Evolutionary conservation across 305 asterid species (phyloP).

Genomic region (Solanum hybrid): DNA sequence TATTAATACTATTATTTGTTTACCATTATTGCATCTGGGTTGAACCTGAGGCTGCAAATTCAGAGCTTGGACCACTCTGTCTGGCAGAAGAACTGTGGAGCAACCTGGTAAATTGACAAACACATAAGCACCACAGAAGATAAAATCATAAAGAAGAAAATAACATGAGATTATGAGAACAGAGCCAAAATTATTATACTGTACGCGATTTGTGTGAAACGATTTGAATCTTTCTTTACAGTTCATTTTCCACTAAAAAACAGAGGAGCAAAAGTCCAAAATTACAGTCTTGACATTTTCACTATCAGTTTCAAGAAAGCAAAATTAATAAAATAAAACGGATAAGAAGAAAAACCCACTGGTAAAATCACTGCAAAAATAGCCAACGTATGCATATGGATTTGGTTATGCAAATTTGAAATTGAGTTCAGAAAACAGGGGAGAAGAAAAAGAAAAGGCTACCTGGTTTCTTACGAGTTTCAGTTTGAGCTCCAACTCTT

Average conservation of each 20-base stretch:
- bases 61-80: constrained; percentile 63
- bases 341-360: neutral
- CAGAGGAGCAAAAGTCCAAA: neutral
- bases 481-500: constrained; percentile 29
- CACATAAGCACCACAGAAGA: neutral
- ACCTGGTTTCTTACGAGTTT: constrained; percentile 50
- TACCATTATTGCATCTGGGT: constrained; percentile 3
- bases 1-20: neutral
- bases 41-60: constrained; percentile 28
- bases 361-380: neutral
- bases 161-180: neutral
- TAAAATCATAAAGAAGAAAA: neutral
- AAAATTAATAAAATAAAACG: neutral
- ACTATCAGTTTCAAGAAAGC: neutral
- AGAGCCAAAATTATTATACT: neutral
- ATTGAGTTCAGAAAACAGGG: neutral
- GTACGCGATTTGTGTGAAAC: neutral
- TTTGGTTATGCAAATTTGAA: neutral
- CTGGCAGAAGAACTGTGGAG: constrained; percentile 52
- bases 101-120: constrained; percentile 23
- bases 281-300: neutral
- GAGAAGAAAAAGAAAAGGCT: constrained; percentile 9
- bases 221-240: neutral
- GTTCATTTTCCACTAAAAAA: neutral
- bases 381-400: too few relatives aligned